A percentile compares a stretch with the other conserved stretches of the same genome.
Conservation (phyloP, 2,329 filamentous ascomycete genomes). For the Botrytis elliptica region DNA sequence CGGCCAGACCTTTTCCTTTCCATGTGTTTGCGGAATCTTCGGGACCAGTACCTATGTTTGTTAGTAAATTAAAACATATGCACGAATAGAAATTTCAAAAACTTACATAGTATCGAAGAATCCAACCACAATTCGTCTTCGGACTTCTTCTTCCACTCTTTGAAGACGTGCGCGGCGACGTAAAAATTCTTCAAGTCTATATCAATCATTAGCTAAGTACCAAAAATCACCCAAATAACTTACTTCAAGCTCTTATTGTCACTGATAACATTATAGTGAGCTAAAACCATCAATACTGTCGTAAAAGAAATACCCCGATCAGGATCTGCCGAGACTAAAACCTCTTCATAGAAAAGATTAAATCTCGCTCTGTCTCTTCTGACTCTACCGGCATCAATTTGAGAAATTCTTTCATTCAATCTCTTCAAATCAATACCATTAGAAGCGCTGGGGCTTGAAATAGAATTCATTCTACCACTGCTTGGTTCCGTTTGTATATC, state of each 20-base stretch:
- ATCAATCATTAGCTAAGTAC: constrained; percentile 35
- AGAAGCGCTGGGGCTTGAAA: constrained; percentile 51
- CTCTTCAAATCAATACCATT: constrained; percentile 68
- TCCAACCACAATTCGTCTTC: constrained; percentile 82
- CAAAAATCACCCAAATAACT: constrained; percentile 31
- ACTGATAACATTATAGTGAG: constrained; percentile 98
- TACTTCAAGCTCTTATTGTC: constrained; percentile 92
- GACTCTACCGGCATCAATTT: constrained; percentile 74
- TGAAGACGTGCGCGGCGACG: constrained; percentile 86
- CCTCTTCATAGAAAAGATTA: constrained; percentile 96
- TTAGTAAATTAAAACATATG: constrained; percentile 30
- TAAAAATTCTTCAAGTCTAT: constrained; percentile 86
- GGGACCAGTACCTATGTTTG: constrained; percentile 67
- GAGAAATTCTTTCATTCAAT: constrained; percentile 69
- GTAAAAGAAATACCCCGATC: constrained; percentile 90
- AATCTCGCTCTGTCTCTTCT: constrained; percentile 73
- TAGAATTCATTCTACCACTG: constrained; percentile 49
- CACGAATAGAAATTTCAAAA: background rate
- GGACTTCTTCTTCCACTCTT: constrained; percentile 91
- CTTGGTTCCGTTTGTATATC: constrained; percentile 57
- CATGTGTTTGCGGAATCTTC: constrained; percentile 74
- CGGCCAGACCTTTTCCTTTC: constrained; percentile 71
- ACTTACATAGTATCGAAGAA: constrained; percentile 89
- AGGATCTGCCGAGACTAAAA: constrained; percentile 87
- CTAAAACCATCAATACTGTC: constrained; percentile 87